Percentiles rank a stretch among this genome's conserved stretches.
These are phyloP conservation scores for Tremella yokohamensis DNA, from an alignment of 768 basidiomycete genomes.

Conservation along the genomic window DNA sequence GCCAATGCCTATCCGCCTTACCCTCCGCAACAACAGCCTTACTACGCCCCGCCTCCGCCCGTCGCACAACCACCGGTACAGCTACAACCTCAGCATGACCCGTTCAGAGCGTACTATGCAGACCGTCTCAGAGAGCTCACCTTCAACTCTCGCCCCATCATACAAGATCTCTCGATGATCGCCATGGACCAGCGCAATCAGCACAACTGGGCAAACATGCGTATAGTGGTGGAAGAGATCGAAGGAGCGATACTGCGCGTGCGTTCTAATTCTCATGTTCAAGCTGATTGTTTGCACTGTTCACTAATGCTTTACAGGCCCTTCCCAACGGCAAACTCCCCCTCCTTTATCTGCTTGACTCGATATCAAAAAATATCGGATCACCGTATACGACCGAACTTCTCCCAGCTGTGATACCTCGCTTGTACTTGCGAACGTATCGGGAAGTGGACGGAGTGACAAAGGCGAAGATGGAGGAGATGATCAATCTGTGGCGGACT, in stretches of 20 bases:
- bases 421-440: conserved; percentile 83
- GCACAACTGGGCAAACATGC: conserved; percentile 44
- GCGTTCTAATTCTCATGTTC: conserved; percentile 11
- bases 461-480: conserved; percentile 94
- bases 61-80: conserved; percentile 2
- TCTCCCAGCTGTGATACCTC: conserved; percentile 75
- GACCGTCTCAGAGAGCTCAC: conserved; percentile 57
- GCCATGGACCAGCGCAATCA: conserved; percentile 55
- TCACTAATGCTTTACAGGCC: conserved; percentile 60
- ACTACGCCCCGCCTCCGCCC: conserved; percentile 10
- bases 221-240: conserved; percentile 41
- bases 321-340: conserved; percentile 86
- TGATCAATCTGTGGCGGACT: conserved; percentile 90
- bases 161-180: conserved; percentile 84
- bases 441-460: conserved; percentile 76
- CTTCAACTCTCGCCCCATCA: conserved; percentile 91
- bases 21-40: conserved; percentile 5
- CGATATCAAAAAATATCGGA: conserved; percentile 93
- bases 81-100: conserved; percentile 26
- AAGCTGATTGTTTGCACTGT: neutral
- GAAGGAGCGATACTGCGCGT: conserved; percentile 40
- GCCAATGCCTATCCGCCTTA: conserved; percentile 1
- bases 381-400: conserved; percentile 78
- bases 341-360: conserved; percentile 89
- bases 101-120: conserved; percentile 42